A percentile compares a stretch with the other conserved stretches of the same genome.
Evolutionary conservation across 2,329 filamentous ascomycete genomes (phyloP).

Genomic region (Cercospora beticola): DNA sequence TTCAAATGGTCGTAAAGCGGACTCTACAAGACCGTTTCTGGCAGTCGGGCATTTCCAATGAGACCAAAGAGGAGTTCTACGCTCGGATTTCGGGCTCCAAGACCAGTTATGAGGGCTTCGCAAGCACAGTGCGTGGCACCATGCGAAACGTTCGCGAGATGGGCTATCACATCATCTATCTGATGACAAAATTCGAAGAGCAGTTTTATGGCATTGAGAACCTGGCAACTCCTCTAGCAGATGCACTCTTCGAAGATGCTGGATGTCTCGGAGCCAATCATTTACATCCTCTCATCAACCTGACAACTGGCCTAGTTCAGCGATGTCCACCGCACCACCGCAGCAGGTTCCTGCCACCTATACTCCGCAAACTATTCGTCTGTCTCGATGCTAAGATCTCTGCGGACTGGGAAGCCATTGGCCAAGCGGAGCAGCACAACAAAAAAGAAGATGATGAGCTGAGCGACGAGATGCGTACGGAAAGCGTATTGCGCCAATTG

Average conservation of each 20-base stretch:
- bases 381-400: constrained; percentile 87
- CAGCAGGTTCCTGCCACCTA: constrained; percentile 76
- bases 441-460: constrained; percentile 69
- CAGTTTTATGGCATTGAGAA: constrained; percentile 90
- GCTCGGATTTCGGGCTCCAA: constrained; percentile 86
- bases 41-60: constrained; percentile 95
- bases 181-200: constrained; percentile 81
- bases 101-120: constrained; percentile 85
- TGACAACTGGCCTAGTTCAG: constrained; percentile 85
- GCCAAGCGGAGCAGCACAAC: constrained; percentile 55
- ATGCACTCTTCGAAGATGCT: constrained; percentile 80
- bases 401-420: constrained; percentile 78
- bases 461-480: constrained; percentile 95
- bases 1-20: constrained; percentile 72
- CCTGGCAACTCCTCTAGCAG: constrained; percentile 76
- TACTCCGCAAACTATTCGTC: constrained; percentile 77
- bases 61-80: constrained; percentile 96
- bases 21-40: constrained; percentile 95
- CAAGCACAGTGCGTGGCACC: constrained; percentile 85
- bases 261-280: constrained; percentile 86
- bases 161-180: constrained; percentile 91
- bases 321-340: constrained; percentile 81
- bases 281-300: constrained; percentile 85
- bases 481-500: constrained; percentile 89
- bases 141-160: constrained; percentile 88